Evolutionary conservation across 306 rosid genomes (phyloP).

Genomic region (Hylodesmum podocarpum): DNA sequence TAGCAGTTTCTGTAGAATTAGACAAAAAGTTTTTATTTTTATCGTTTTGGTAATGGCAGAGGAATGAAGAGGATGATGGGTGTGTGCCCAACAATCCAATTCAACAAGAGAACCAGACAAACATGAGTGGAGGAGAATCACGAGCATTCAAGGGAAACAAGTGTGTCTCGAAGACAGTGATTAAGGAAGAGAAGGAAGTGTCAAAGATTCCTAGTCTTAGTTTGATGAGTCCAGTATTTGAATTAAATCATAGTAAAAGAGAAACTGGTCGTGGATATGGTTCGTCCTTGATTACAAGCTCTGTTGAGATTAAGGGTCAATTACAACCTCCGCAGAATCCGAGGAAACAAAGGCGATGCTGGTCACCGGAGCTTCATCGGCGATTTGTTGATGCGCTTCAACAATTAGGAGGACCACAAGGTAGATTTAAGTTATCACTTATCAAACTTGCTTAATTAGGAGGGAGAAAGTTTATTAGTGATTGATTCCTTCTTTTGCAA

Average conservation of each 20-base stretch:
- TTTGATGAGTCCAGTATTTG: constrained; percentile 52
- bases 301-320: constrained; percentile 30
- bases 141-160: constrained; percentile 42
- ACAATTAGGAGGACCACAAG: constrained; percentile 78
- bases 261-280: constrained; percentile 30
- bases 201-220: constrained; percentile 52
- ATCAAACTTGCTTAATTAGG: not conserved
- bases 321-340: constrained; percentile 34
- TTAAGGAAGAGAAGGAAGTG: constrained; percentile 28
- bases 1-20: not conserved
- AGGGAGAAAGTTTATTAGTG: not conserved
- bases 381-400: constrained; percentile 67
- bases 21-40: not conserved
- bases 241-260: constrained; percentile 33
- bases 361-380: constrained; percentile 81
- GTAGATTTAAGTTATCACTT: constrained; percentile 29
- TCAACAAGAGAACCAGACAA: constrained; percentile 21
- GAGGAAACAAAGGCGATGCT: constrained; percentile 78
- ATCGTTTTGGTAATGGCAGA: constrained; percentile 26
- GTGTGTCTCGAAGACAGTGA: constrained; percentile 16
- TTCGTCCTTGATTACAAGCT: constrained; percentile 28
- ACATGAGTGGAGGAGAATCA: constrained; percentile 45
- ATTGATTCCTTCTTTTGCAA: constrained; percentile 14
- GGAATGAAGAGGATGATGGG: constrained; percentile 50
- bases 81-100: constrained; percentile 43